Evolutionary conservation across 164 flowering plant genomes (phyloP), one percentile per base, ranked within the genome.

Genomic region (Warburgia ugandensis): DNA sequence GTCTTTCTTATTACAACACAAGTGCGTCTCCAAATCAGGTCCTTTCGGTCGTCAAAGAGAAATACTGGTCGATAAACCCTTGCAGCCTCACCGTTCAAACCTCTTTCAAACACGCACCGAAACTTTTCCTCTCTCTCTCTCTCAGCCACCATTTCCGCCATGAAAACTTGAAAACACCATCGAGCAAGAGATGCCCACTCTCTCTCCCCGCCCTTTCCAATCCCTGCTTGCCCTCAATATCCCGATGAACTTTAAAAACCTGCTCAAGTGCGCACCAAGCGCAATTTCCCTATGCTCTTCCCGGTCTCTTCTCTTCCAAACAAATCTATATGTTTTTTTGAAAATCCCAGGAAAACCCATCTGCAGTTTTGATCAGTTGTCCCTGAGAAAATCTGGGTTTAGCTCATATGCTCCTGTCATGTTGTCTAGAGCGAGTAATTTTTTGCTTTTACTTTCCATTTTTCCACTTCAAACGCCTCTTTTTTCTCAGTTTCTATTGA

Each of bases 211-310:
- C 17, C 41, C 39, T 32, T 29, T 49, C 22, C 35, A 39, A 21
- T 26, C 33, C 3, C 55, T 51, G 7, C 44, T 51, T 23, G 37
- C 45, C 31, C 13, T 14, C 31, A 38, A 17, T n/a, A 3, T 37
- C 43, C 33, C 38, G 30, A 42, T 54, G 49, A 28, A 21, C 48
- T 31, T 27, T 48, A 54, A 42, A 29, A 5, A 41, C 48, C 10
- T 54, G 22, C 58, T 54, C 1, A 39, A 43, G 27, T 38, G 45
- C 32, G 13, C 23, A 28, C 33, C 44, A 16, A 3, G 23, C 31
- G 6, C 55, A 9, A 1, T 26, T 12, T 29, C 4, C 39, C 21
- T 35, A 3, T 23, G 29, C 33, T 38, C 25, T 26, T 4, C 22
- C 1, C 55, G 19, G 7, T 14, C 12, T 27, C 48, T 5, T 29